A percentile compares a stretch with the other conserved stretches of the same genome.
Conservation (phyloP, 257 asterid genomes). For the Linaria vulgaris region DNA sequence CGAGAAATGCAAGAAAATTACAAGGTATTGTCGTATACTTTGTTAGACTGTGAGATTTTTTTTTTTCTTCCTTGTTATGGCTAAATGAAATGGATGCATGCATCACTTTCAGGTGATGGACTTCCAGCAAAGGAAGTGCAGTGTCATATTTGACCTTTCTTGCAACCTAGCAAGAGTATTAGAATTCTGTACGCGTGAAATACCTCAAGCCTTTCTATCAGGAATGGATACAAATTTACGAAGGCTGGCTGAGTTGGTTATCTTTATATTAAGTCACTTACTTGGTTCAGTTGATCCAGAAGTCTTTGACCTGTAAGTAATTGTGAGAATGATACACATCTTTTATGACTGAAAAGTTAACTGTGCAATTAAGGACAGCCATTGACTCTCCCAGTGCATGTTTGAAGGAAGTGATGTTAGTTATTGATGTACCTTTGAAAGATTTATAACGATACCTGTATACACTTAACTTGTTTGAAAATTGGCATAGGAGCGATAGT, state of each 20-base stretch:
- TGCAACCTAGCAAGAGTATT: slow-evolving; percentile 89
- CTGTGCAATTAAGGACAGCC: no score
- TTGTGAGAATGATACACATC: neutral
- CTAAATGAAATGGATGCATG: slow-evolving; percentile 11
- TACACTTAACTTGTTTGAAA: no score
- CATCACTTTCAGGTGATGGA: slow-evolving; percentile 63
- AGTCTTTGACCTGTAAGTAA: slow-evolving; percentile 76
- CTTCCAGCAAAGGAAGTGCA: slow-evolving; percentile 83
- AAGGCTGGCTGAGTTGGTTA: slow-evolving; percentile 83
- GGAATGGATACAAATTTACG: slow-evolving; percentile 80
- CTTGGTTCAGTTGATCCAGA: slow-evolving; percentile 76
- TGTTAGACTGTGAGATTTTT: slow-evolving; percentile 5
- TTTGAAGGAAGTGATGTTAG: no score
- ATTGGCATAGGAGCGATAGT: no score
- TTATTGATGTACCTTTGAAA: no score
- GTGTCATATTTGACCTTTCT: slow-evolving; percentile 83
- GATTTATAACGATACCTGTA: no score
- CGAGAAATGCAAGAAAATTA: slow-evolving; percentile 93
- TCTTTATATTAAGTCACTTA: slow-evolving; percentile 78
- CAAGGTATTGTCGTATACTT: slow-evolving; percentile 68
- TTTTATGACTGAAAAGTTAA: no score
- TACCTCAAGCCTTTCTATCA: slow-evolving; percentile 78
- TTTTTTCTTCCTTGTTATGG: slow-evolving; percentile 6
- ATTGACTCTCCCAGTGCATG: no score
- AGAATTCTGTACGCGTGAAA: slow-evolving; percentile 82